phyloP scores from a whole-genome alignment of 805 yeast genomes.

The Metschnikowia aberdeeniae region DNA sequence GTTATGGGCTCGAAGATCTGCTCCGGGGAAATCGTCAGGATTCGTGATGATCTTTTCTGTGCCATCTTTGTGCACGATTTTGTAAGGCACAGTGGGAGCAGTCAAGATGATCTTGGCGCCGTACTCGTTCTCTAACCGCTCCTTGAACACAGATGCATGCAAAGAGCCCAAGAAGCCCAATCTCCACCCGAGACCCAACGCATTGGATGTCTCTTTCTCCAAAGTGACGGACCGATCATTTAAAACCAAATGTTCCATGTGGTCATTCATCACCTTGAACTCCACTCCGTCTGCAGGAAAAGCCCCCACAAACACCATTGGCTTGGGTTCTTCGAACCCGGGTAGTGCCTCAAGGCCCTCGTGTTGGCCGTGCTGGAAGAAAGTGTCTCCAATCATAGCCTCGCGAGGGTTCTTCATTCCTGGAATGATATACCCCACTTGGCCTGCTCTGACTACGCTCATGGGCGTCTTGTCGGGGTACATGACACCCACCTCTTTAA shows the following conservation, averaged over 20 bases:
- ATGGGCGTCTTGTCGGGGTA: constrained; percentile 79
- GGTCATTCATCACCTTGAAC: constrained; percentile 84
- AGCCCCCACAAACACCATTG: constrained; percentile 98
- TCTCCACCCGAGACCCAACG: constrained; percentile 97
- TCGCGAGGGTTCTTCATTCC: constrained; percentile 88
- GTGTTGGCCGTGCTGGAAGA: constrained; percentile 56
- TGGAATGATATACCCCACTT: constrained; percentile 91
- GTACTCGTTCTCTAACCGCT: constrained; percentile 86
- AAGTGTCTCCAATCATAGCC: constrained; percentile 89
- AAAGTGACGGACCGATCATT: constrained; percentile 90
- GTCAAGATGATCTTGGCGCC: constrained; percentile 91
- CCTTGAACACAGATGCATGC: constrained; percentile 93
- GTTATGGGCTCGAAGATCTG: constrained; percentile 39
- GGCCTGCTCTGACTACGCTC: constrained; percentile 73
- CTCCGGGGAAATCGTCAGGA: constrained; percentile 89
- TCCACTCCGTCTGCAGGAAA: constrained; percentile 95
- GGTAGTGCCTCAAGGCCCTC: constrained; percentile 70
- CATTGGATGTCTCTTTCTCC: constrained; percentile 87
- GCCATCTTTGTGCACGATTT: constrained; percentile 65
- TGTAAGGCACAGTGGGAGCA: constrained; percentile 94
- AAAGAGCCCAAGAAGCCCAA: constrained; percentile 90
- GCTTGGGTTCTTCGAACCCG: constrained; percentile 95
- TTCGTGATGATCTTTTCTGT: constrained; percentile 66
- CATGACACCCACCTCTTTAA: constrained; percentile 93
- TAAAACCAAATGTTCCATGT: constrained; percentile 79